Percentiles rank a stretch among this genome's conserved stretches.
These are phyloP conservation scores for Syzygium oleosum DNA, from an alignment of 345 rosid genomes.

Conservation along the genomic window DNA sequence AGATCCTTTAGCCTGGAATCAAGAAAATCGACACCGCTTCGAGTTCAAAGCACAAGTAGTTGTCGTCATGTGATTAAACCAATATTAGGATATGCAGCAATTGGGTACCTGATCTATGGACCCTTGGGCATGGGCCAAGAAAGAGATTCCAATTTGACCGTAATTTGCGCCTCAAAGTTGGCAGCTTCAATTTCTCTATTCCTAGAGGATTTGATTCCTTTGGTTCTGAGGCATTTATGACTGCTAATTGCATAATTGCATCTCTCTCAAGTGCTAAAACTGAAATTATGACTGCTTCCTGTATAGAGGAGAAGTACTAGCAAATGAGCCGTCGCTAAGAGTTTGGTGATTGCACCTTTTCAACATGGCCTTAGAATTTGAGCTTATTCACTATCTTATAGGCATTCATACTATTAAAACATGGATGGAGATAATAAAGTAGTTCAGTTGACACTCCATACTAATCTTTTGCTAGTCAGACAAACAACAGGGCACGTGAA, in stretches of 20 bases:
- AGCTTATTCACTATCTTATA: background rate
- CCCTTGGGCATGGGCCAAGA: background rate
- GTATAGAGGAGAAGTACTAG: background rate
- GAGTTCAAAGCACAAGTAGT: background rate
- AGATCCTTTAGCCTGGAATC: background rate
- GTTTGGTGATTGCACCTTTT: background rate
- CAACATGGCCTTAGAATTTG: background rate
- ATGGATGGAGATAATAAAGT: background rate
- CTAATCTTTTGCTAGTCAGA: background rate
- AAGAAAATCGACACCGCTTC: background rate
- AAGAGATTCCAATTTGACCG: background rate
- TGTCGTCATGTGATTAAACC: background rate
- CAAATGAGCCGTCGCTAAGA: background rate
- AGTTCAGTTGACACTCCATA: background rate
- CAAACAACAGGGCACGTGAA: background rate
- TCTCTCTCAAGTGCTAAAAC: background rate
- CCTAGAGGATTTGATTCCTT: background rate
- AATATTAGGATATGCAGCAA: background rate
- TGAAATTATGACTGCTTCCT: background rate
- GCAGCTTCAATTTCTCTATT: background rate
- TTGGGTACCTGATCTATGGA: background rate
- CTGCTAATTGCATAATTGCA: background rate
- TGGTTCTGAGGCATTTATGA: background rate
- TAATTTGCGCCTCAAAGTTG: background rate
- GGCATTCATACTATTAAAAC: background rate